Evolutionary conservation across 2,329 filamentous ascomycete genomes (phyloP).

Genomic region (Verticillium zaregamsianum): DNA sequence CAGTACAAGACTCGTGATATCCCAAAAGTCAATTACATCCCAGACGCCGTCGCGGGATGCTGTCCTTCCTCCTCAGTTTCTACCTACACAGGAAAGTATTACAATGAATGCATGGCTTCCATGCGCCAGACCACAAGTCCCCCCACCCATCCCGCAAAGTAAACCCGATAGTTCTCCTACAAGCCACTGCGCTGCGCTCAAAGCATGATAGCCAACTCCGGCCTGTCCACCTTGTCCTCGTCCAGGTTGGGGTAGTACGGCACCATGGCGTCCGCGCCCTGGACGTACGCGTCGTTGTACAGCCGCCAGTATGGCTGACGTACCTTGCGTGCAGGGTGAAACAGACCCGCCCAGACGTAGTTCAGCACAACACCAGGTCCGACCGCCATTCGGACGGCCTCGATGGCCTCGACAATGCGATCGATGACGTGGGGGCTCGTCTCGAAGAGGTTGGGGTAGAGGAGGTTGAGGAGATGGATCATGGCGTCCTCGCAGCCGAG

Average conservation of each 20-base stretch:
- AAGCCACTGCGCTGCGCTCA: conserved; percentile 34
- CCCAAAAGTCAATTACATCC: neutral
- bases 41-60: neutral
- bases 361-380: conserved; percentile 93
- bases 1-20: neutral
- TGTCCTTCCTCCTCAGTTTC: conserved; percentile 1
- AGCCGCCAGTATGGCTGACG: conserved; percentile 92
- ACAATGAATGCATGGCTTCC: conserved; percentile 3
- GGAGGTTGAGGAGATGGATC: conserved; percentile 92
- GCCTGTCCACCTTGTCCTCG: conserved; percentile 72
- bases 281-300: conserved; percentile 96
- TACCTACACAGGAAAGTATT: conserved; percentile 3
- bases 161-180: neutral
- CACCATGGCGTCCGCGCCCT: conserved; percentile 89
- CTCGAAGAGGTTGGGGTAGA: conserved; percentile 97
- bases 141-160: neutral
- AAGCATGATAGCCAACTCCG: conserved; percentile 79
- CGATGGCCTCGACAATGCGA: conserved; percentile 94
- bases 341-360: conserved; percentile 96
- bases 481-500: conserved; percentile 97
- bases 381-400: conserved; percentile 89
- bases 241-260: conserved; percentile 90
- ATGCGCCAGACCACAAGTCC: neutral
- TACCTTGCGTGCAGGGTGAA: conserved; percentile 95
- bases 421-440: conserved; percentile 98